phyloP scores from a whole-genome alignment of 2,329 filamentous ascomycete species.

The Colletotrichum sp. region DNA sequence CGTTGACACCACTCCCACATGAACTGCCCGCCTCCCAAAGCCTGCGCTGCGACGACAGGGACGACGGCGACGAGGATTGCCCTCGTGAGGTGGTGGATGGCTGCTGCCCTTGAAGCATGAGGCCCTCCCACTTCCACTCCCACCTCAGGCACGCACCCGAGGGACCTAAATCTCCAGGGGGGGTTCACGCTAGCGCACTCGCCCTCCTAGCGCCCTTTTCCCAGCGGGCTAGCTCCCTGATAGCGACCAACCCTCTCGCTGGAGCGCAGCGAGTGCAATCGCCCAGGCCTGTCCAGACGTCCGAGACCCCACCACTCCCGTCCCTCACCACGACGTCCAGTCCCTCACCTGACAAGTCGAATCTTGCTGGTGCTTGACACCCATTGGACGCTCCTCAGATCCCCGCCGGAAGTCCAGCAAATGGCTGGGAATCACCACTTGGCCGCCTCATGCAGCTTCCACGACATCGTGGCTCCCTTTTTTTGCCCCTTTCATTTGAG shows the following conservation, averaged over 20 bases:
- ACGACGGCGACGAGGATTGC: neutral
- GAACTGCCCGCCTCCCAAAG: neutral
- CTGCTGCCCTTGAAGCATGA: neutral
- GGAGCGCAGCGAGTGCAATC: neutral
- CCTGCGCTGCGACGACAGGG: neutral
- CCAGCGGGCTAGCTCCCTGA: neutral
- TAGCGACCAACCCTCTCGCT: neutral
- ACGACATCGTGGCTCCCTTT: neutral
- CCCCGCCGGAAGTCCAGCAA: neutral
- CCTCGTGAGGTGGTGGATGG: neutral
- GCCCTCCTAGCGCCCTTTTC: neutral
- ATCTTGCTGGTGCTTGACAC: neutral
- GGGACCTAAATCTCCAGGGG: neutral
- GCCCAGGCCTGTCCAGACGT: neutral
- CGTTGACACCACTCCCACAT: neutral
- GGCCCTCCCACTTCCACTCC: neutral
- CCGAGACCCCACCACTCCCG: neutral
- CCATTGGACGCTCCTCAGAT: neutral
- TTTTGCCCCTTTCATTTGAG: neutral
- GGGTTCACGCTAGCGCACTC: constrained; percentile 12
- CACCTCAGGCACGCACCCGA: neutral
- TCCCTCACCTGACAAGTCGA: neutral
- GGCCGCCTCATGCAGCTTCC: neutral
- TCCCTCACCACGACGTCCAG: neutral
- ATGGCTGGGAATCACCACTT: neutral